These are phyloP conservation scores for Umbilicus rupestris DNA, from an alignment of 164 flowering plant species.

Conservation along the genomic window DNA sequence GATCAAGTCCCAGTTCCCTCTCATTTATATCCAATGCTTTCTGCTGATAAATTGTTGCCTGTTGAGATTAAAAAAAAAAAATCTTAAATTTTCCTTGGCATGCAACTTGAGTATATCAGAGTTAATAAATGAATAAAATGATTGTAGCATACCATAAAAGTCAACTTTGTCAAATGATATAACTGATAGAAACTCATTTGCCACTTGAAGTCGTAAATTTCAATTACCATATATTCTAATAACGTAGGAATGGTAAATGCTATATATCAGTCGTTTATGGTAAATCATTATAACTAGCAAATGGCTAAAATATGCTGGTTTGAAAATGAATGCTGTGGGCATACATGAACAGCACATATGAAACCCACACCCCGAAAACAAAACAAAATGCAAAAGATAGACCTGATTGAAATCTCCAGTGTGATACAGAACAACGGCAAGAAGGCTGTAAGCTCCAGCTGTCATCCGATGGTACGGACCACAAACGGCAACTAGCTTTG, in stretches of 20 bases:
- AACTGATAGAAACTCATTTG: not conserved
- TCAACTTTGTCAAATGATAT: not conserved
- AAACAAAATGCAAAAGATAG: slow-evolving; percentile 5
- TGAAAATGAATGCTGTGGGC: not conserved
- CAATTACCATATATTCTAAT: not conserved
- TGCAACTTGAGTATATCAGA: not conserved
- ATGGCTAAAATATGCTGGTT: not conserved
- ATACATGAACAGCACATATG: not conserved
- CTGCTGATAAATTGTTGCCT: slow-evolving; percentile 98
- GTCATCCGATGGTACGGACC: slow-evolving; percentile 99
- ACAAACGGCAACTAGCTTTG: slow-evolving; percentile 93
- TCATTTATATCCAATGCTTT: slow-evolving; percentile 97
- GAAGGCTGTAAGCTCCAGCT: slow-evolving; percentile 98
- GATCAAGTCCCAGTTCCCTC: slow-evolving; percentile 97
- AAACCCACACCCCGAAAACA: not conserved
- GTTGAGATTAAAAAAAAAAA: slow-evolving; percentile 9
- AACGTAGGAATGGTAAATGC: not conserved
- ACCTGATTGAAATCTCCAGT: slow-evolving; percentile 99
- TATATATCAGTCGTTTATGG: not conserved
- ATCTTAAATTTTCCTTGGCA: slow-evolving; percentile 1
- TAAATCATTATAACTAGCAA: not conserved
- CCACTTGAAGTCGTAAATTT: no score
- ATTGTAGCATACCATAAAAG: not conserved
- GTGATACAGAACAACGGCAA: slow-evolving; percentile 95
- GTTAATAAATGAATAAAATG: not conserved